Evolutionary conservation across 306 rosid genomes (phyloP), one percentile per base, ranked within the genome.

Genomic region (Quercus ilex): DNA sequence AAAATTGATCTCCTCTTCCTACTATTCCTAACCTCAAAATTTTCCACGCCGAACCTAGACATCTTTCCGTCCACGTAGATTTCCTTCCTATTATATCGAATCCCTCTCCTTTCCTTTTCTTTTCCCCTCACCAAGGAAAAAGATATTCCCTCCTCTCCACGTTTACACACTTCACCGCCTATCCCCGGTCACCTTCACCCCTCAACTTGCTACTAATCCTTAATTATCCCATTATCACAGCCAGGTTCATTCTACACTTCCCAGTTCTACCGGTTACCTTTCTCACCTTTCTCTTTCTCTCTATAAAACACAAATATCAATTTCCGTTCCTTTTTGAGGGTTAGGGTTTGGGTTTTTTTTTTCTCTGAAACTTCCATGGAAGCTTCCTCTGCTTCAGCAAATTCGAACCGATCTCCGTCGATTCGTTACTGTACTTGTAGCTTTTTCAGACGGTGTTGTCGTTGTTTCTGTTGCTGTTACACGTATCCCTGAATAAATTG

Each of bases 401-500:
- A 73, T 69, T 21, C 78, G 51, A 79, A 73, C 70, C 83, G 81
- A 20, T 70, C 86, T 3, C 12, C 13, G 0, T 53, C 72, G 63
- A 74, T 85, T 43, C 93, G 89, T 5, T 76, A 0, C 60, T 88
- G 76, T 65, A 87, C 64, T 17, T 91, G 91, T 79, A 28, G 76
- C 71, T 80, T 52, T 11, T 80, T 82, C 79, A 63, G 86, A 26
- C 81, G 87, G 63, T 88, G 92, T 77, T 93, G 92, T 80, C 93
- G 93, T 58, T 91, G 97, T 59, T 90, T 85, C 88, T 91, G 94
- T 72, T 90, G 93, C 31, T 88, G 43, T 83, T 82, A 57, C 71
- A 1, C 91, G 68, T 91, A 71, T 74, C 83, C 81, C 1, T 88
- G 72, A 41, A 41, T 41, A 41, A 41, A 41, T 41, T 8, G 46